A percentile compares a stretch with the other conserved stretches of the same genome.
These are phyloP conservation scores for Zalaria obscura DNA, from an alignment of 2,329 filamentous ascomycete species.

Conservation along the genomic window DNA sequence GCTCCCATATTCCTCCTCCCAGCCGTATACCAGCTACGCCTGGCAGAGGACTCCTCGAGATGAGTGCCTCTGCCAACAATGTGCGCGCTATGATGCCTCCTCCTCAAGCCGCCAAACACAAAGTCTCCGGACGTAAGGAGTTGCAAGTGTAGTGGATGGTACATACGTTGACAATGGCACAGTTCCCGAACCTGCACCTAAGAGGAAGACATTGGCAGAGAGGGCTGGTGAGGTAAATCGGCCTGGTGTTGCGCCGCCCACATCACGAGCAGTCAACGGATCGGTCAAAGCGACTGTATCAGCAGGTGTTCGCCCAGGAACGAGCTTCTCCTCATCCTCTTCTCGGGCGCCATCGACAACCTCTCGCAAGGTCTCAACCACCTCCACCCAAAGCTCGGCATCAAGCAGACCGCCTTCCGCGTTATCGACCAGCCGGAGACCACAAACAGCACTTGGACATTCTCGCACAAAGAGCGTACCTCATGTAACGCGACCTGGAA, in stretches of 20 bases:
- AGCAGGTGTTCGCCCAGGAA: constrained; percentile 1
- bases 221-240: constrained; percentile 26
- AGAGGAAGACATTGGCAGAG: constrained; percentile 37
- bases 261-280: constrained; percentile 5
- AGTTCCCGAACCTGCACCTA: constrained; percentile 34
- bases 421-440: constrained; percentile 4
- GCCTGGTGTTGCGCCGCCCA: not conserved
- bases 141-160: constrained; percentile 1
- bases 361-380: constrained; percentile 11
- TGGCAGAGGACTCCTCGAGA: constrained; percentile 29
- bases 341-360: constrained; percentile 7
- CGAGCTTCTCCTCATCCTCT: constrained; percentile 5
- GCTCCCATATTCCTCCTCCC: constrained; percentile 20
- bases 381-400: constrained; percentile 3
- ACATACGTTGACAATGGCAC: constrained; percentile 12
- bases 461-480: constrained; percentile 8
- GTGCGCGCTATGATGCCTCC: constrained; percentile 33
- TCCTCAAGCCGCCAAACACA: constrained; percentile 33
- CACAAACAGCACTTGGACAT: constrained; percentile 10
- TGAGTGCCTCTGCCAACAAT: constrained; percentile 40
- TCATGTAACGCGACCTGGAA: constrained; percentile 1
- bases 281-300: constrained; percentile 2
- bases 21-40: constrained; percentile 17
- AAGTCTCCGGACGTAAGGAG: constrained; percentile 33
- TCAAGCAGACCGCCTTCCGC: constrained; percentile 6